Conservation (phyloP, 140 eudicot species). For the Stevia rebaudiana region DNA sequence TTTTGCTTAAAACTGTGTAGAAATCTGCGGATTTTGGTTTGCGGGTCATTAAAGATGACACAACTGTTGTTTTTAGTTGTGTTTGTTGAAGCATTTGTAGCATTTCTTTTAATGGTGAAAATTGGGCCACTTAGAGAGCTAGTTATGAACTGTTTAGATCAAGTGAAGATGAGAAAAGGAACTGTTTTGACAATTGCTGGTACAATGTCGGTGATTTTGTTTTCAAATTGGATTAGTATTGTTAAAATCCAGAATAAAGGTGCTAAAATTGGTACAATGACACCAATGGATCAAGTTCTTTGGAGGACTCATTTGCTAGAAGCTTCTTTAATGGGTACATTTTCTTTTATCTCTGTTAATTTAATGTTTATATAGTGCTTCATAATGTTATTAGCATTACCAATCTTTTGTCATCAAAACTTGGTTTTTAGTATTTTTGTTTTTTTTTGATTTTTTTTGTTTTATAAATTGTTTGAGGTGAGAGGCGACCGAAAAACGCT, state of each 20-base stretch:
- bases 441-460: background rate
- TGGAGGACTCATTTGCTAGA: slow-evolving; percentile 98
- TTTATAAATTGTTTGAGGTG: too few relatives aligned
- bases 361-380: background rate
- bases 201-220: slow-evolving; percentile 67
- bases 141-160: slow-evolving; percentile 87
- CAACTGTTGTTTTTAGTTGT: background rate
- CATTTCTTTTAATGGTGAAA: slow-evolving; percentile 79
- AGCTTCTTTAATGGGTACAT: slow-evolving; percentile 87
- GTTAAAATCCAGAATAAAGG: slow-evolving; percentile 94
- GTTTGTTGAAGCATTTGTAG: slow-evolving; percentile 25
- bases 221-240: slow-evolving; percentile 72
- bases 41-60: background rate
- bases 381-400: background rate
- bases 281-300: slow-evolving; percentile 99
- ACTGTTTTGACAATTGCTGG: slow-evolving; percentile 90
- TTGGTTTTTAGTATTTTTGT: background rate
- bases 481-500: too few relatives aligned
- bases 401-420: background rate
- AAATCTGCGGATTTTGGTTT: background rate
- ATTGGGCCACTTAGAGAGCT: slow-evolving; percentile 92
- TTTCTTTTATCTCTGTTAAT: background rate
- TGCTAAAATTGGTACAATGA: slow-evolving; percentile 94
- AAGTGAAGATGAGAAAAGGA: slow-evolving; percentile 85
- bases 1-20: background rate